Percentiles rank a stretch among this genome's conserved stretches.
Conservation (phyloP, 192 early-diverging fungal species). For the Chytriomyces sp. region DNA sequence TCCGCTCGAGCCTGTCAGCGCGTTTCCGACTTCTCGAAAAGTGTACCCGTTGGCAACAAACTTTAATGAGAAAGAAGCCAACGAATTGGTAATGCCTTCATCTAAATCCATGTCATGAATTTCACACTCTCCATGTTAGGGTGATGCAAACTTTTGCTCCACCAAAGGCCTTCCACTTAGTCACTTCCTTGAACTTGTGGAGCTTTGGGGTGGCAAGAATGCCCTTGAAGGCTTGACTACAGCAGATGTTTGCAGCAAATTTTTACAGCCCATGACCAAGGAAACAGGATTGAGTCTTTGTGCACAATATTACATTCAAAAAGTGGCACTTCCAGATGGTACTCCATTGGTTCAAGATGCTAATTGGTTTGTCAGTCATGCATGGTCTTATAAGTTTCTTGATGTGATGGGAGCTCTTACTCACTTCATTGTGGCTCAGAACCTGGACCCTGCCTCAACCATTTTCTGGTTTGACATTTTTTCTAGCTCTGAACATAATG, state of each 20-base stretch:
- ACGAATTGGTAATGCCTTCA: too few species aligned
- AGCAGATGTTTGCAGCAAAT: conserved; percentile 17
- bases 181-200: conserved; percentile 1
- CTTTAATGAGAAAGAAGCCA: too few species aligned
- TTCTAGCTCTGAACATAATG: conserved; percentile 28
- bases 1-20: too few species aligned
- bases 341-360: background rate
- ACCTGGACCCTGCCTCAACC: background rate
- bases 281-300: background rate
- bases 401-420: conserved; percentile 29
- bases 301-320: too few species aligned
- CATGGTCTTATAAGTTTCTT: conserved; percentile 36
- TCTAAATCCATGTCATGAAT: too few species aligned
- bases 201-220: conserved; percentile 10
- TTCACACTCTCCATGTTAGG: too few species aligned
- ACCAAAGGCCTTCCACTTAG: background rate
- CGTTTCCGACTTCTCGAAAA: too few species aligned
- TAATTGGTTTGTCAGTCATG: conserved; percentile 31
- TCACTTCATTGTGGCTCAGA: conserved; percentile 7
- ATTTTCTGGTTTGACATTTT: conserved; percentile 40
- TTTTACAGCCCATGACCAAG: conserved; percentile 24
- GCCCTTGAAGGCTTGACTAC: conserved; percentile 12
- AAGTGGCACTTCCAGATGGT: too few species aligned
- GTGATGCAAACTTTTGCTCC: too few species aligned
- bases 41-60: too few species aligned